These are phyloP conservation scores for Orbilia blumenaviensis DNA, from an alignment of 2,329 filamentous ascomycete genomes.

Conservation along the genomic window DNA sequence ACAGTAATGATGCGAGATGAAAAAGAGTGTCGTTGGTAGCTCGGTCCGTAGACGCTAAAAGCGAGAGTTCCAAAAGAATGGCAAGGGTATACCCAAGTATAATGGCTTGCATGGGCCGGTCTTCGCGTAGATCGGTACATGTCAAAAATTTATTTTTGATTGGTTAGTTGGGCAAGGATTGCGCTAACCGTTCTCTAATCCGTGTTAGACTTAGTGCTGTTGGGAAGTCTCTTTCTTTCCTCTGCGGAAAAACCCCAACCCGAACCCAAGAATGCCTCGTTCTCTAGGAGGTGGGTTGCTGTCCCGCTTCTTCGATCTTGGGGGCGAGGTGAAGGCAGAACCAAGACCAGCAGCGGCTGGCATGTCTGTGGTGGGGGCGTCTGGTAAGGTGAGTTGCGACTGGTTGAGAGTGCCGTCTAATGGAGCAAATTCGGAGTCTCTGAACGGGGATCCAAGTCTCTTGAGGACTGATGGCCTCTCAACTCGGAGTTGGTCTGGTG, in stretches of 20 bases:
- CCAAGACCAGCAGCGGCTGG: constrained; percentile 40
- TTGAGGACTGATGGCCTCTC: constrained; percentile 48
- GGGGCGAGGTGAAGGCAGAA: constrained; percentile 51
- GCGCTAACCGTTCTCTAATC: constrained; percentile 34
- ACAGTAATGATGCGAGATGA: background rate
- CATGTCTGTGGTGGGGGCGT: constrained; percentile 20
- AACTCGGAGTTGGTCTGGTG: constrained; percentile 29
- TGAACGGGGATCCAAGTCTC: constrained; percentile 49
- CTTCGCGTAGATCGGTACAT: constrained; percentile 46
- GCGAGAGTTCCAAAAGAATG: constrained; percentile 36
- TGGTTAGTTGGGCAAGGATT: constrained; percentile 24
- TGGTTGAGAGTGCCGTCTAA: constrained; percentile 44
- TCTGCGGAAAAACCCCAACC: constrained; percentile 50
- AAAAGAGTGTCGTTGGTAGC: constrained; percentile 40
- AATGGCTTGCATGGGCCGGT: constrained; percentile 31
- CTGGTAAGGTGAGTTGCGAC: constrained; percentile 37
- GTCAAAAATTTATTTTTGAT: constrained; percentile 29
- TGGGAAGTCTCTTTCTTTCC: constrained; percentile 52
- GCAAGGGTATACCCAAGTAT: constrained; percentile 36
- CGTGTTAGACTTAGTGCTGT: constrained; percentile 39
- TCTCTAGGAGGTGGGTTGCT: constrained; percentile 39
- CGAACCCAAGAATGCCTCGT: constrained; percentile 51
- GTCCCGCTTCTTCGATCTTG: constrained; percentile 47
- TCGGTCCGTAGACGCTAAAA: constrained; percentile 39
- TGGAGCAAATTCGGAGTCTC: constrained; percentile 49